Conservation (phyloP, 2,329 filamentous ascomycete genomes). For the Parastagonospora nodorum region DNA sequence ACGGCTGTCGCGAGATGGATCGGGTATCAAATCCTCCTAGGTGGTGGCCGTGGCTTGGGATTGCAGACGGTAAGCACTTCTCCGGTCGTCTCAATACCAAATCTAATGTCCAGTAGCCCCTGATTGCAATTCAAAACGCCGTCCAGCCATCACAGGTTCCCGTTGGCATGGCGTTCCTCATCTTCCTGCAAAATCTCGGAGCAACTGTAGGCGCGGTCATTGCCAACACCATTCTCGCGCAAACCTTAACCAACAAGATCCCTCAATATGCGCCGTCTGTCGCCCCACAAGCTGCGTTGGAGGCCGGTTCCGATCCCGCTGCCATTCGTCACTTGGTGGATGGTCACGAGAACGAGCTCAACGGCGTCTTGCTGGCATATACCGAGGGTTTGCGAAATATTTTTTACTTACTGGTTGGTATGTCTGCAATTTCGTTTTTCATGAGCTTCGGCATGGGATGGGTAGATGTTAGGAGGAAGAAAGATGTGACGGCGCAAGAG, state of each 20-base stretch:
- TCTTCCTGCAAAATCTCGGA: conserved; percentile 46
- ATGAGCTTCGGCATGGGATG: conserved; percentile 29
- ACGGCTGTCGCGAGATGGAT: conserved; percentile 38
- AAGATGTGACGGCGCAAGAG: not conserved
- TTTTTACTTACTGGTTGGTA: conserved; percentile 27
- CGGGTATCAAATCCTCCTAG: conserved; percentile 33
- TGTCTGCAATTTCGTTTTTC: conserved; percentile 15
- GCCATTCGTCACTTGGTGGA: conserved; percentile 26
- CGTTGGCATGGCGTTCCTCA: conserved; percentile 36
- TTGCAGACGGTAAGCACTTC: conserved; percentile 26
- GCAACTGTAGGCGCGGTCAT: conserved; percentile 36
- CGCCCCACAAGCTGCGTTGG: conserved; percentile 20
- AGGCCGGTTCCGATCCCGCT: conserved; percentile 29
- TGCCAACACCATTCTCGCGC: conserved; percentile 34
- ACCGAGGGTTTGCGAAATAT: conserved; percentile 28
- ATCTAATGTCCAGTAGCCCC: conserved; percentile 16
- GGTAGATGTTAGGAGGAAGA: conserved; percentile 28
- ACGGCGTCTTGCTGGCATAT: conserved; percentile 28
- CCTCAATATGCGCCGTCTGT: conserved; percentile 29
- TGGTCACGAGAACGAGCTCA: conserved; percentile 19
- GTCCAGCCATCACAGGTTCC: conserved; percentile 34
- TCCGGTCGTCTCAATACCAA: not conserved
- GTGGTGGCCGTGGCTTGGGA: conserved; percentile 28
- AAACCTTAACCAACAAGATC: conserved; percentile 22
- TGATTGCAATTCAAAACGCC: conserved; percentile 41